Conservation (phyloP, 495 filamentous ascomycete species). For the Talaromyces adpressus region DNA sequence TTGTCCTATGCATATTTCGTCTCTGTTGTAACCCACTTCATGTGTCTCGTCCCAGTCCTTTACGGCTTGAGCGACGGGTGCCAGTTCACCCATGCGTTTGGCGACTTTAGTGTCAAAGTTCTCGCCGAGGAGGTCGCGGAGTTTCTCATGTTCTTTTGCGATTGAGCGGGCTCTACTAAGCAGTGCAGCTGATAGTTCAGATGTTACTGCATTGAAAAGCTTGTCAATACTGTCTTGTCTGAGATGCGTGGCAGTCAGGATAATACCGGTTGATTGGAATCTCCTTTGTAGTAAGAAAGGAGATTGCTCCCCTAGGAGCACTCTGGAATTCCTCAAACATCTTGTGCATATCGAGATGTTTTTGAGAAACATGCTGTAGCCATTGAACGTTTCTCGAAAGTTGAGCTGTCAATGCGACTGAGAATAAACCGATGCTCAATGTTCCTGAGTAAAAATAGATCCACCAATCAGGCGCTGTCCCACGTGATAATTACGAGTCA, state of each 20-base stretch:
- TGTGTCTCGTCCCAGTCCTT: conserved; percentile 52
- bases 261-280: conserved; percentile 1
- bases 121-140: conserved; percentile 47
- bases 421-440: not conserved
- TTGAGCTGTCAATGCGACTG: not conserved
- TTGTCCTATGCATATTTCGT: not conserved
- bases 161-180: conserved; percentile 58
- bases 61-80: conserved; percentile 58
- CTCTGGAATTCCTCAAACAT: not conserved
- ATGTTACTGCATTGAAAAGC: conserved; percentile 12
- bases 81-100: conserved; percentile 71
- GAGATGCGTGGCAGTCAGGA: not conserved
- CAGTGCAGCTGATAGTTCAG: conserved; percentile 49
- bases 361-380: conserved; percentile 1
- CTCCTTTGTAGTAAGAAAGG: not conserved
- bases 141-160: conserved; percentile 57
- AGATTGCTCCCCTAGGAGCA: not conserved
- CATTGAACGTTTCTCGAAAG: not conserved
- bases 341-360: not conserved
- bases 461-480: not conserved
- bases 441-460: not conserved
- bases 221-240: not conserved
- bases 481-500: conserved; percentile 3
- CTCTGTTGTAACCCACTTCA: conserved; percentile 22
- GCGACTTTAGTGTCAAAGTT: conserved; percentile 67